Conservation (phyloP, 2,329 filamentous ascomycete genomes). For the Colletotrichum orbiculare region DNA sequence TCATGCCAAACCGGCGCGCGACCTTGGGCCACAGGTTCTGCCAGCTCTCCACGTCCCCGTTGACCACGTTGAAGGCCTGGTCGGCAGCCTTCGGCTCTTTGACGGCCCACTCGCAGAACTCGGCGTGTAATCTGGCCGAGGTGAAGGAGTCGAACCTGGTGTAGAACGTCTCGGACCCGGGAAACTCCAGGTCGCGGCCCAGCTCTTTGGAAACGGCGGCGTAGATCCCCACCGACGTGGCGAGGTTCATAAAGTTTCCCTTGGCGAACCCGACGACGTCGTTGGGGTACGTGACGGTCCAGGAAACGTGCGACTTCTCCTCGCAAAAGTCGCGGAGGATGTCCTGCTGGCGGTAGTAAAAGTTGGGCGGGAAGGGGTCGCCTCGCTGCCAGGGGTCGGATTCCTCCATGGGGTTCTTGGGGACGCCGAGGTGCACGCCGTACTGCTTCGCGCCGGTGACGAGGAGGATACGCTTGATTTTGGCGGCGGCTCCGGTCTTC, state of each 20-base stretch:
- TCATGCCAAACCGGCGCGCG: conserved; percentile 47
- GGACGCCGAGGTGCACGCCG: conserved; percentile 59
- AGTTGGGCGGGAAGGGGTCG: conserved; percentile 51
- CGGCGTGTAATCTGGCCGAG: conserved; percentile 46
- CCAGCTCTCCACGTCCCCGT: conserved; percentile 54
- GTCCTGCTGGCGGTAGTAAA: conserved; percentile 63
- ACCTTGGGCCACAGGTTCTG: conserved; percentile 55
- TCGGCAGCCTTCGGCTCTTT: conserved; percentile 45
- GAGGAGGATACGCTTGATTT: conserved; percentile 59
- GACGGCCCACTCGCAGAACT: conserved; percentile 50
- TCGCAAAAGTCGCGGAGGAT: conserved; percentile 48
- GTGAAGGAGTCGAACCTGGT: conserved; percentile 48
- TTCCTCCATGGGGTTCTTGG: conserved; percentile 60
- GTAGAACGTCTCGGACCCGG: conserved; percentile 49
- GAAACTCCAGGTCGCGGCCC: conserved; percentile 46
- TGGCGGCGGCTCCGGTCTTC: conserved; percentile 51
- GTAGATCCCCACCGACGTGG: conserved; percentile 55
- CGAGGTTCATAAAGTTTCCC: conserved; percentile 54
- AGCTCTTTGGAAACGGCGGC: conserved; percentile 49
- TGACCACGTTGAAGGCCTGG: conserved; percentile 48
- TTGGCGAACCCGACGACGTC: conserved; percentile 48
- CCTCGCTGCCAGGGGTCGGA: conserved; percentile 55
- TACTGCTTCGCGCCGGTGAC: conserved; percentile 64
- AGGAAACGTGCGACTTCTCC: conserved; percentile 36
- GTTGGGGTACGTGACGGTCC: conserved; percentile 47